Conservation (phyloP, 1,284 basidiomycete species). For the Trametes sp. region DNA sequence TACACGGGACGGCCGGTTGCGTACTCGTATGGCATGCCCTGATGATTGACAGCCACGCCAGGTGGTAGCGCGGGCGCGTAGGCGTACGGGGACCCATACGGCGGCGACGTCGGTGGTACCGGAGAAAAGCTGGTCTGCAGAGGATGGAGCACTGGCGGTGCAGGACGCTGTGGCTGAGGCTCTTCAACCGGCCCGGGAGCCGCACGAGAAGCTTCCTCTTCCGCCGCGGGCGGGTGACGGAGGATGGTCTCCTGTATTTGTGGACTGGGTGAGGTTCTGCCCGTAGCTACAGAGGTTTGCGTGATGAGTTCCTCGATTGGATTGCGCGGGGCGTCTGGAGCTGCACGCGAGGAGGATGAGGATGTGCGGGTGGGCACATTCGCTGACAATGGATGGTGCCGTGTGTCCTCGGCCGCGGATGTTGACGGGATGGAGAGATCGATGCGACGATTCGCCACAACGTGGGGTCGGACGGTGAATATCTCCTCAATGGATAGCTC, state of each 20-base stretch:
- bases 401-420: constrained; percentile 6
- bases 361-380: neutral
- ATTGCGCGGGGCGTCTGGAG: constrained; percentile 33
- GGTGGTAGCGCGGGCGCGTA: constrained; percentile 70
- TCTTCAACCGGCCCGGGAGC: constrained; percentile 31
- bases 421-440: constrained; percentile 18
- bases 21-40: constrained; percentile 80
- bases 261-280: constrained; percentile 32
- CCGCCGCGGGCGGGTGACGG: constrained; percentile 44
- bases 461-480: constrained; percentile 60
- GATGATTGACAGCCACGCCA: constrained; percentile 75
- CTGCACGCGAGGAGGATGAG: constrained; percentile 1
- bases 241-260: constrained; percentile 50
- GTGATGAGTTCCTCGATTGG: constrained; percentile 51
- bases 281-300: constrained; percentile 23
- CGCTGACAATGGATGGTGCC: neutral
- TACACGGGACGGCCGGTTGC: constrained; percentile 81
- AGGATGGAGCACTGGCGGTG: constrained; percentile 57
- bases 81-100: constrained; percentile 68
- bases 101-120: constrained; percentile 57
- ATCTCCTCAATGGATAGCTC: constrained; percentile 59
- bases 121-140: constrained; percentile 68
- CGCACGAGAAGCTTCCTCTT: constrained; percentile 17
- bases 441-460: constrained; percentile 41
- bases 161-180: constrained; percentile 31